Evolutionary conservation across 768 basidiomycete species (phyloP), one percentile per base, ranked within the genome.

Genomic region (Agrocybe praecox): DNA sequence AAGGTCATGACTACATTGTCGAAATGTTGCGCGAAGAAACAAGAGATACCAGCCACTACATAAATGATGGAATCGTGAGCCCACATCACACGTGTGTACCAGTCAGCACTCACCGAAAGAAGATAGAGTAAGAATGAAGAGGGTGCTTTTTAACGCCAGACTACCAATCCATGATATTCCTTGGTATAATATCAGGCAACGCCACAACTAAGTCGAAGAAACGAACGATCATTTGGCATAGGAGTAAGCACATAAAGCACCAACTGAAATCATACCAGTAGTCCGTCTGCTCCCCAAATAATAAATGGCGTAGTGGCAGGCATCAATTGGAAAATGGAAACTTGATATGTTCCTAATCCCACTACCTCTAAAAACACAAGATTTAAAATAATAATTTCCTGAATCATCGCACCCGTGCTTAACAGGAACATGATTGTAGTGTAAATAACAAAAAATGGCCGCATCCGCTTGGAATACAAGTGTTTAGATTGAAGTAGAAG

Each of bases 111-210:
- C 33, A 48, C 53, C 32, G 36, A 55, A 48, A 6, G 46, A 24
- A 15, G 17, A 21, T 23, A 55, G 36, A 22, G 34, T 24, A 33
- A 48, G 12, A n/a, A 48, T 21, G n/a, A 23, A 17, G 6, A 55
- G 19, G 11, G 22, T 19, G 2, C 7, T 11, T 19, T 48, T 32
- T 9, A 55, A n/a, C 12, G 12, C 32, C 7, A 34, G 9, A n/a
- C n/a, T 21, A 6, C 32, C 21, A 14, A n/a, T 17, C 18, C 29
- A 17, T 14, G 53, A 48, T 9, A 34, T 36, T 18, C 53, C 53
- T 6, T 33, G 18, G 33, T 55, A 55, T 22, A 55, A 12, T 22
- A 55, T n/a, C 12, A 47, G n/a, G 19, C 53, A 55, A 7, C 53
- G 46, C 53, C 53, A 55, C 11, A 55, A 48, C 53, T 55, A 43